Conservation (phyloP, 306 rosid species). For the Cicer arietinum region DNA sequence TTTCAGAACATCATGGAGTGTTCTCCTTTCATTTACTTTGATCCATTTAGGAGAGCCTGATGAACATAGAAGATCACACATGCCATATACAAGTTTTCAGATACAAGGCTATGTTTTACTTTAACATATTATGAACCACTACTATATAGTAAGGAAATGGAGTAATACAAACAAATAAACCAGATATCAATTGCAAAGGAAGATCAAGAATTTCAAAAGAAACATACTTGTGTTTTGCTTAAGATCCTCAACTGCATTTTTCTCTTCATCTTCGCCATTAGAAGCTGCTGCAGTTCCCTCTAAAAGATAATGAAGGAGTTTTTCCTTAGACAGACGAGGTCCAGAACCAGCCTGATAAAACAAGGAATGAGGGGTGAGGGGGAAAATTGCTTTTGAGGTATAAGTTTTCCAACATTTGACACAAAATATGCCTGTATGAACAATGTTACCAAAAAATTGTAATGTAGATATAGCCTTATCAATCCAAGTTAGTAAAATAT, state of each 20-base stretch:
- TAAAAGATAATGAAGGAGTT: slow-evolving; percentile 61
- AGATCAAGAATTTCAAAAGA: slow-evolving; percentile 19
- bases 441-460: background rate
- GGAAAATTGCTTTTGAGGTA: background rate
- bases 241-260: slow-evolving; percentile 51
- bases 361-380: slow-evolving; percentile 29
- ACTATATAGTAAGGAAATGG: slow-evolving; percentile 9
- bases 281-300: slow-evolving; percentile 86
- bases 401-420: slow-evolving; percentile 22
- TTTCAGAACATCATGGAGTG: slow-evolving; percentile 66
- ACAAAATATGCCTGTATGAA: slow-evolving; percentile 24
- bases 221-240: slow-evolving; percentile 54
- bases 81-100: slow-evolving; percentile 11
- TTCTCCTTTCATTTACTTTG: slow-evolving; percentile 72
- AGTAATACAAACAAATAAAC: slow-evolving; percentile 25
- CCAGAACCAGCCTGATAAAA: slow-evolving; percentile 67
- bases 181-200: slow-evolving; percentile 25
- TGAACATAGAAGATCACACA: slow-evolving; percentile 34
- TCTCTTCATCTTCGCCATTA: slow-evolving; percentile 55
- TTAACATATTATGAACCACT: slow-evolving; percentile 28
- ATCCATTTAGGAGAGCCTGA: slow-evolving; percentile 74
- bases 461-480: background rate
- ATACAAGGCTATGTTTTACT: background rate
- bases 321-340: slow-evolving; percentile 63
- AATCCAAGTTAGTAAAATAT: slow-evolving; percentile 24